A percentile compares a stretch with the other conserved stretches of the same genome.
Conservation (phyloP, 2,329 filamentous ascomycete genomes). For the Fusarium albosuccineum region DNA sequence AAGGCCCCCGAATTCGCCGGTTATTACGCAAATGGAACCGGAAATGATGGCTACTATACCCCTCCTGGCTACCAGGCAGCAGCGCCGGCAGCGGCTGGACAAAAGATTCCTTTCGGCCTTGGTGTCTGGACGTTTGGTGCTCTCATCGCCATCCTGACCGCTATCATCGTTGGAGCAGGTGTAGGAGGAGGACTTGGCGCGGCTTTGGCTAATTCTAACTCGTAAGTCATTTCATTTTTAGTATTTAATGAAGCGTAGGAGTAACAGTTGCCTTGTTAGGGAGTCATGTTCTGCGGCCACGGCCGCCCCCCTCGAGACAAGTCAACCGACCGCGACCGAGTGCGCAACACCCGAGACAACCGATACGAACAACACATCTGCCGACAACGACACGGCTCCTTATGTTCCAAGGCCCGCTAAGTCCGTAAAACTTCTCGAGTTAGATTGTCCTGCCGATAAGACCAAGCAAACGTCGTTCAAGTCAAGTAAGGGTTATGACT, state of each 20-base stretch:
- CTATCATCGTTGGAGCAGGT: conserved; percentile 34
- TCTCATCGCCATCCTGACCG: conserved; percentile 27
- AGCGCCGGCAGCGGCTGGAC: neutral
- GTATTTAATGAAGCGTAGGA: too few species aligned
- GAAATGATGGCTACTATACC: conserved; percentile 18
- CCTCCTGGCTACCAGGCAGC: conserved; percentile 21
- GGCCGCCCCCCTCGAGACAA: conserved; percentile 11
- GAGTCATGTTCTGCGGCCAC: conserved; percentile 15
- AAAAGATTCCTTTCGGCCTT: conserved; percentile 30
- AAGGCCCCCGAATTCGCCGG: conserved; percentile 31
- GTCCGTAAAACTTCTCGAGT: conserved; percentile 2
- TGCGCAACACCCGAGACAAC: conserved; percentile 13
- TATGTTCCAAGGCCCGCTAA: conserved; percentile 26
- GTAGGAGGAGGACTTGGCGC: conserved; percentile 35
- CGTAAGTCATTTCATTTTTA: conserved; percentile 9
- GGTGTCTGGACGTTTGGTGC: conserved; percentile 35
- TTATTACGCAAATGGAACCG: neutral
- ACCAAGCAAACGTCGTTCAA: conserved; percentile 25
- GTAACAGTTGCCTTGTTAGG: neutral
- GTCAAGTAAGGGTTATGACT: conserved; percentile 32
- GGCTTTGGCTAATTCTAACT: conserved; percentile 28
- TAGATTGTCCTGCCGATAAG: conserved; percentile 19
- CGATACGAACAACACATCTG: conserved; percentile 2
- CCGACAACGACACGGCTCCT: conserved; percentile 23
- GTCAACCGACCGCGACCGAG: conserved; percentile 6